Base-by-base conservation (phyloP, 495 filamentous ascomycete genomes). In the Xylaria curta region DNA sequence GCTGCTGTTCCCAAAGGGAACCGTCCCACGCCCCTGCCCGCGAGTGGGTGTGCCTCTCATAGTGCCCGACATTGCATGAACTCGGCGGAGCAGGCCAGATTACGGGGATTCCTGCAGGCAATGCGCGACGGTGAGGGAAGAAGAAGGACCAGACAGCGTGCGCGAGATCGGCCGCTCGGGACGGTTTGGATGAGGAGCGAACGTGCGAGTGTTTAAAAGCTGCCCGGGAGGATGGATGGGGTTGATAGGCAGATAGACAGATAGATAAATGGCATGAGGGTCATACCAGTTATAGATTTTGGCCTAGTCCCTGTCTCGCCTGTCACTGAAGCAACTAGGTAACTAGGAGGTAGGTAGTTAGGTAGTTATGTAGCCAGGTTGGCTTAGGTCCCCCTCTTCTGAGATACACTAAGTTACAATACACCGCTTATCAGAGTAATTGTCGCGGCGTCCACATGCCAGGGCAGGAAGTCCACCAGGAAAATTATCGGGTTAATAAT, bases 11-110 rank as follows among this genome's bases (percentile, higher is more conserved):
- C 70, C 69, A 78, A 93, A 94, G 72, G 92, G 91, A 71, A 90
- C 83, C 75, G 87, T 87, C 69, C 89, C 90, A 81, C 93, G 87
- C 68, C 87, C 82, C 73, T 90, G 87, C 66, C 81, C 82, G 56
- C 88, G 86, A 70, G 74, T 83, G 62, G 91, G 90, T n/a, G 90
- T 91, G 49, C 88, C 89, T 81, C 91, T 83, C 77, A 86, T 74
- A 38, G 85, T 86, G 46, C 81, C 80, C 17, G 77, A 79, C 77
- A 79, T 73, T 73, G 63, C 56, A 63, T 68, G 26, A 54, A 72
- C 47, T 65, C 26, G 54, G 53, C 47, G 70, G 42, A 51, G 56
- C 54, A 53, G 51, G 64, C 54, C 26, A 62, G 64, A 56, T 68
- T 72, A 60, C 15, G 28, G 56, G 21, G 63, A 46, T 44, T 62